Evolutionary conservation across 2,329 filamentous ascomycete genomes (phyloP), one percentile per base, ranked within the genome.

Genomic region (Talaromyces sp.): DNA sequence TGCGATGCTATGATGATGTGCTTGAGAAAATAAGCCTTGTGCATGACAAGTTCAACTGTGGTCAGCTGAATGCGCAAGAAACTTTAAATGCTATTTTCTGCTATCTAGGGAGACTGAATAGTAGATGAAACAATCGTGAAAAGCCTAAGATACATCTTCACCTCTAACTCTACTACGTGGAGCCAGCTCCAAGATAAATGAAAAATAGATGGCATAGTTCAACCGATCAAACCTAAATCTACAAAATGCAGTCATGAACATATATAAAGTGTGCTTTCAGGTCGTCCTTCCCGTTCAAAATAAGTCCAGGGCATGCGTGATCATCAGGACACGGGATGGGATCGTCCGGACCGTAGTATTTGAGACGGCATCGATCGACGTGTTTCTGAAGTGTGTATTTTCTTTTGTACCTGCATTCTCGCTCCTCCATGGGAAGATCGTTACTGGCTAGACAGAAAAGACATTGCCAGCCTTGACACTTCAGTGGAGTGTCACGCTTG

Each of bases 381-480:
- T 66, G 31, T 41, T 63, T 63, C 64, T 63, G 61, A 35, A 59
- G 49, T 17, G 43, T 63, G n/a, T 58, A 66, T 63, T 59, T 66
- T 25, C 43, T 43, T 47, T 61, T 63, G 10, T 64, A 59, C 37
- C 45, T 15, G 50, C 45, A n/a, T 13, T 66, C 0, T 43, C 33
- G 45, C 6, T 60, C 50, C 19, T 66, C 45, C 35, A 64, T 39
- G 31, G 56, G 35, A 11, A 64, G 62, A 22, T 41, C 43, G n/a
- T 64, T 19, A 49, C 59, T 49, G 25, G 37, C 57, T 37, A 64
- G 22, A 64, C 33, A 64, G 33, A 64, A 64, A 19, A 64, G 33
- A 27, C 22, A 64, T n/a, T 64, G 35, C 49, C 49, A 59, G 15
- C 5, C 50, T 39, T 57, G 17, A 52, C 62, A 63, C 52, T 63